Conservation (phyloP, 2,329 filamentous ascomycete species). For the Colletotrichum phormii region DNA sequence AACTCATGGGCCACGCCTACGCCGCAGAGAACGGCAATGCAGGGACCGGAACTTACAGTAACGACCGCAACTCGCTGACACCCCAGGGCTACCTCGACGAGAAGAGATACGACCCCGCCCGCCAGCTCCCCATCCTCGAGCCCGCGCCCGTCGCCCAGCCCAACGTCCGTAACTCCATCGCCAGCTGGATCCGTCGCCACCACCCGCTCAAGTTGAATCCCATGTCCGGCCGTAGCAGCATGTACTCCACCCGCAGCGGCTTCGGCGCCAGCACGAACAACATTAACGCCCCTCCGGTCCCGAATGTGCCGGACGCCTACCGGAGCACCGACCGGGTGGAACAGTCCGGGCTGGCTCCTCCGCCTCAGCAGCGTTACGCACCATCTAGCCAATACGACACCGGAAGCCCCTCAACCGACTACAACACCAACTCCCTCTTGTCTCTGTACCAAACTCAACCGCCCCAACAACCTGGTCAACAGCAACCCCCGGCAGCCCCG, state of each 20-base stretch:
- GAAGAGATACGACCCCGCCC: slow-evolving; percentile 32
- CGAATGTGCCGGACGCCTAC: slow-evolving; percentile 22
- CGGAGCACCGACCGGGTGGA: slow-evolving; percentile 10
- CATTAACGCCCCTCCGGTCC: slow-evolving; percentile 22
- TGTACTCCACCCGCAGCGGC: slow-evolving; percentile 27
- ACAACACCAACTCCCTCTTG: slow-evolving; percentile 25
- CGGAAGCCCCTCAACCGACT: not conserved
- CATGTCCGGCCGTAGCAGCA: slow-evolving; percentile 25
- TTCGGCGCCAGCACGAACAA: not conserved
- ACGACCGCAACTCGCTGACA: slow-evolving; percentile 19
- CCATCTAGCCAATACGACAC: slow-evolving; percentile 22
- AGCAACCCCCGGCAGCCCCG: not conserved
- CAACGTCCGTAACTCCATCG: slow-evolving; percentile 39
- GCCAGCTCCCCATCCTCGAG: slow-evolving; percentile 35
- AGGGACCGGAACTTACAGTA: not conserved
- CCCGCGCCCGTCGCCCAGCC: slow-evolving; percentile 35
- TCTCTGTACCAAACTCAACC: slow-evolving; percentile 20
- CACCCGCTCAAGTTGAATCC: slow-evolving; percentile 42
- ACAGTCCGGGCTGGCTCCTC: not conserved
- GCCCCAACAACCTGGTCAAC: not conserved
- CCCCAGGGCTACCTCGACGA: slow-evolving; percentile 37
- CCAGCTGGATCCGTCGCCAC: slow-evolving; percentile 43
- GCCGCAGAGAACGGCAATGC: slow-evolving; percentile 38
- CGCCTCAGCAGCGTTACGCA: not conserved
- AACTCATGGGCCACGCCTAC: slow-evolving; percentile 40